A percentile compares a stretch with the other conserved stretches of the same genome.
phyloP scores from a whole-genome alignment of 257 asterid genomes.

The Solanum chiquidenum region DNA sequence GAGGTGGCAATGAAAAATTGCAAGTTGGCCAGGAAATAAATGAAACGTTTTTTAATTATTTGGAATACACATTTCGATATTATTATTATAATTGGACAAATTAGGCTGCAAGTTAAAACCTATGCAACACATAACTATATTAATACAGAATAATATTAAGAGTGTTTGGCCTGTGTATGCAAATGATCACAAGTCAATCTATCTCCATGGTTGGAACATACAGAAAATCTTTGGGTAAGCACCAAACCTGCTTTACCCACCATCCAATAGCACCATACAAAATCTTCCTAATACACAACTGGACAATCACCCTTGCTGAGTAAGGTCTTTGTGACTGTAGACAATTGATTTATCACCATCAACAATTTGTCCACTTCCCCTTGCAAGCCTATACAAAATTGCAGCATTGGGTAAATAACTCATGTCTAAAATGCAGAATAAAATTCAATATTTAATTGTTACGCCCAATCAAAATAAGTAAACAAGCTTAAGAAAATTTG shows the following conservation, averaged over 20 bases:
- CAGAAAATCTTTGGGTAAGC: not conserved
- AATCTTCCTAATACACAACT: not conserved
- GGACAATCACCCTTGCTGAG: not conserved
- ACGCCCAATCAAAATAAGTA: not conserved
- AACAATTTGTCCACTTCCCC: conserved; percentile 48
- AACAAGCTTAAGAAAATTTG: not conserved
- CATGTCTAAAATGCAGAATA: not conserved
- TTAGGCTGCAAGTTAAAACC: not conserved
- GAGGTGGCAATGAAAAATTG: not conserved
- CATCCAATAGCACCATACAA: not conserved
- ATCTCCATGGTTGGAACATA: not conserved
- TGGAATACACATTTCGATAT: not conserved
- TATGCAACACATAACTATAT: not conserved
- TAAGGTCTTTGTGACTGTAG: conserved; percentile 40
- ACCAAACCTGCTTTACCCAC: not conserved
- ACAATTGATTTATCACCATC: conserved; percentile 29
- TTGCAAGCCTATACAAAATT: conserved; percentile 28
- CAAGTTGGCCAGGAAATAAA: not conserved
- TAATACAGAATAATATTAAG: not conserved
- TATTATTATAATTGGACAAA: not conserved
- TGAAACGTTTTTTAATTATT: not conserved
- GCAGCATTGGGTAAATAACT: not conserved
- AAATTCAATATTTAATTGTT: not conserved
- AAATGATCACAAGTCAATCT: not conserved
- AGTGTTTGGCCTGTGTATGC: not conserved